A percentile compares a stretch with the other conserved stretches of the same genome.
phyloP scores from a whole-genome alignment of 169 alveolate genomes.

The Perkinsus marinus region DNA sequence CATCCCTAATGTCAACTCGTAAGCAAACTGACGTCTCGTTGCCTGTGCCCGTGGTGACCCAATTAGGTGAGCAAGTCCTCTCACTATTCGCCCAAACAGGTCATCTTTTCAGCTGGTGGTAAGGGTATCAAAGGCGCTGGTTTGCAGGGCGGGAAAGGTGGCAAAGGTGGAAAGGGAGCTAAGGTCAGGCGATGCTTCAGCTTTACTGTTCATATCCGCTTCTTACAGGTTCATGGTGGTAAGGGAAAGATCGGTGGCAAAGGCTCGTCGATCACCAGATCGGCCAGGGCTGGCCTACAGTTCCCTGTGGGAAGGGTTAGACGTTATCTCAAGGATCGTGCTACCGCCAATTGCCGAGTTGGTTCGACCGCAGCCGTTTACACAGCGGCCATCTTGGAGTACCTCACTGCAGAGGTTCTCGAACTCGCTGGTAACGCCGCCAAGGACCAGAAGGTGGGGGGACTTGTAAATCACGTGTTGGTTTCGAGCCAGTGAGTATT shows the following conservation, averaged over 20 bases:
- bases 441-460: slow-evolving; percentile 89
- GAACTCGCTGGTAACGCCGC: slow-evolving; percentile 99
- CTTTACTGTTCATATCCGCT: not conserved
- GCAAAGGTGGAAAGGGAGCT: not conserved
- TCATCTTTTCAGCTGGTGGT: not conserved
- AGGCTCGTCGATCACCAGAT: slow-evolving; percentile 93
- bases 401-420: slow-evolving; percentile 98
- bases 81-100: too few species aligned
- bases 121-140: not conserved
- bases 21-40: not conserved
- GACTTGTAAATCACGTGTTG: slow-evolving; percentile 39
- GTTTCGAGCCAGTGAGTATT: not conserved
- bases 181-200: not conserved
- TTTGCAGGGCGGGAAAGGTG: not conserved
- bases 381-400: slow-evolving; percentile 97
- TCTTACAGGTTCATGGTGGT: not conserved
- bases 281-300: slow-evolving; percentile 97
- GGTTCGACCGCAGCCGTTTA: slow-evolving; percentile 99
- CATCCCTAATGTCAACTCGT: not conserved
- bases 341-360: slow-evolving; percentile 85
- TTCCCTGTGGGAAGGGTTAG: slow-evolving; percentile 99
- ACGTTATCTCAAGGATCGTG: slow-evolving; percentile 89
- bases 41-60: not conserved
- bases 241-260: slow-evolving; percentile 62
- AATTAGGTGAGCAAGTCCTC: too few species aligned